Evolutionary conservation across 169 alveolate genomes (phyloP).

Genomic region (Eimeria acervulina): DNA sequence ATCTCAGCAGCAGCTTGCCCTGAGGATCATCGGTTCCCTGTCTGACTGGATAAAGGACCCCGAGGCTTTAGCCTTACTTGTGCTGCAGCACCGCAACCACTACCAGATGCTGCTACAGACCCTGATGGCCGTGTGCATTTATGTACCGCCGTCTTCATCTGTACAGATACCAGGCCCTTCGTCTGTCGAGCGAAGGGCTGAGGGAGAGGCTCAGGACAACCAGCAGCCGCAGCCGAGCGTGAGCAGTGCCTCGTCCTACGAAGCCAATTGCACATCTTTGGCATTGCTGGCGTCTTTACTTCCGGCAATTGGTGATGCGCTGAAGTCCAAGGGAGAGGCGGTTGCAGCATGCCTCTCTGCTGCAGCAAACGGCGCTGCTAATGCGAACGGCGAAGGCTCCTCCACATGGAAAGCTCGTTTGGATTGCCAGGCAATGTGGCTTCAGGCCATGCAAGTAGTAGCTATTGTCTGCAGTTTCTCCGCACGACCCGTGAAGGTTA

Average conservation of each 20-base stretch:
- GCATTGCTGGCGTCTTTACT: constrained; percentile 17
- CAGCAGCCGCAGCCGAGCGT: constrained; percentile 28
- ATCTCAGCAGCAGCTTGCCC: constrained; percentile 79
- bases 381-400: neutral
- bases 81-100: constrained; percentile 72
- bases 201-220: constrained; percentile 30
- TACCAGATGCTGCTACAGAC: constrained; percentile 78
- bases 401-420: constrained; percentile 29
- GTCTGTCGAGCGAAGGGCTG: constrained; percentile 4
- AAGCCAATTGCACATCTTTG: constrained; percentile 55
- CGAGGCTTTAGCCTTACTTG: constrained; percentile 55
- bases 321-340: constrained; percentile 45
- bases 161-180: constrained; percentile 19
- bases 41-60: constrained; percentile 53
- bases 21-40: constrained; percentile 14
- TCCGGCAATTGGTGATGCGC: constrained; percentile 4
- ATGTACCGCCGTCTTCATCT: constrained; percentile 63
- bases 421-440: constrained; percentile 79
- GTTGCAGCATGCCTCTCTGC: constrained; percentile 46
- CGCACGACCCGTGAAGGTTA: constrained; percentile 77
- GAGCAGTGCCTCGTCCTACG: constrained; percentile 44
- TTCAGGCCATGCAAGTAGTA: constrained; percentile 77
- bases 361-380: constrained; percentile 62
- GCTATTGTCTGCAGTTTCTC: constrained; percentile 81
- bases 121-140: constrained; percentile 73